These are phyloP conservation scores for Grosmannia huntii DNA, from an alignment of 2,329 filamentous ascomycete species.

Conservation along the genomic window DNA sequence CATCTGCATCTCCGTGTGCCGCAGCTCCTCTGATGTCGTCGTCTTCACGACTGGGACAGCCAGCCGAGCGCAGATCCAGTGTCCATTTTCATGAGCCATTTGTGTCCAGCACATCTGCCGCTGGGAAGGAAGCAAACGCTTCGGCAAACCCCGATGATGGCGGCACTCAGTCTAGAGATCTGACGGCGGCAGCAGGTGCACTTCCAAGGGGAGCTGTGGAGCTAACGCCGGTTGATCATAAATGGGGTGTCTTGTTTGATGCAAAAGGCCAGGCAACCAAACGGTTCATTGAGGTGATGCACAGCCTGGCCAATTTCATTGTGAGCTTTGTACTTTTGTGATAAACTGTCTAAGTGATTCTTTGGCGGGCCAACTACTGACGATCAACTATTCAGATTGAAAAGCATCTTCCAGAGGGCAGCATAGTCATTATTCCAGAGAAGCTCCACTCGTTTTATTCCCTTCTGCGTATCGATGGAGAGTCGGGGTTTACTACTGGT, in stretches of 20 bases:
- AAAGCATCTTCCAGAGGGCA: slow-evolving; percentile 53
- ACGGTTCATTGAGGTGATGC: slow-evolving; percentile 56
- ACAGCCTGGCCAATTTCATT: slow-evolving; percentile 61
- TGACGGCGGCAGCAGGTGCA: not conserved
- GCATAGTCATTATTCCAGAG: slow-evolving; percentile 59
- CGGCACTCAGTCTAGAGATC: not conserved
- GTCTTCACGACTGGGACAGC: not conserved
- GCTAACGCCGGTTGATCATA: slow-evolving; percentile 9
- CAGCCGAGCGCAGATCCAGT: not conserved
- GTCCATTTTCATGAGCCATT: not conserved
- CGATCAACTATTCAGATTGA: slow-evolving; percentile 38
- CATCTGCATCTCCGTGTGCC: not conserved
- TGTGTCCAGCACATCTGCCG: not conserved
- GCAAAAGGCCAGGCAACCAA: slow-evolving; percentile 51
- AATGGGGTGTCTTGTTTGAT: slow-evolving; percentile 65
- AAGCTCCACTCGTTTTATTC: slow-evolving; percentile 67
- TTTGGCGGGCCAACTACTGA: not conserved
- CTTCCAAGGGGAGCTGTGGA: not conserved
- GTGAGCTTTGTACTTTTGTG: slow-evolving; percentile 29
- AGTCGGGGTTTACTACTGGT: slow-evolving; percentile 59
- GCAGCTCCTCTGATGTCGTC: not conserved
- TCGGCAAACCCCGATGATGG: too few relatives aligned
- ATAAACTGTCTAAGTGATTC: too few relatives aligned
- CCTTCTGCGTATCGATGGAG: slow-evolving; percentile 48
- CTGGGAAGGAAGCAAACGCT: too few relatives aligned